Conservation (phyloP, 805 yeast species). For the Metschnikowia lunata region DNA sequence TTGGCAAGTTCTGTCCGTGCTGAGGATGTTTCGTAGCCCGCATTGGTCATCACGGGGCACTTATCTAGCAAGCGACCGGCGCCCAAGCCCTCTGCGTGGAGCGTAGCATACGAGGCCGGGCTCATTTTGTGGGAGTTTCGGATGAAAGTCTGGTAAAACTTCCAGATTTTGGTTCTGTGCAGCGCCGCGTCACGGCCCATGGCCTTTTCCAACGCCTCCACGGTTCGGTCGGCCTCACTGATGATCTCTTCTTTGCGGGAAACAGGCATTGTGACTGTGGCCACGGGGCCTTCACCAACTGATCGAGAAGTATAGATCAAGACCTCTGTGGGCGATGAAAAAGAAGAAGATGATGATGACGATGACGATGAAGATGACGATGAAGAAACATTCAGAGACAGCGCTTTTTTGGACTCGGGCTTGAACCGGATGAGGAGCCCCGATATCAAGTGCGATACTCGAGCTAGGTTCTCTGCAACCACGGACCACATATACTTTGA, state of each 20-base stretch:
- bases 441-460: conserved; percentile 30
- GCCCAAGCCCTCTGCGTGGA: conserved; percentile 17
- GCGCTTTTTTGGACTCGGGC: conserved; percentile 5
- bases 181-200: conserved; percentile 4
- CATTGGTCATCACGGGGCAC: conserved; percentile 21
- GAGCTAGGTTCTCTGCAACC: conserved; percentile 26
- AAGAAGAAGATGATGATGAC: neutral
- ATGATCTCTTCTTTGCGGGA: conserved; percentile 13
- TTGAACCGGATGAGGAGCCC: conserved; percentile 29
- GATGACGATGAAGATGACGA: neutral
- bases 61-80: conserved; percentile 13
- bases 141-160: conserved; percentile 35
- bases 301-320: neutral
- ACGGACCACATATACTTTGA: conserved; percentile 23
- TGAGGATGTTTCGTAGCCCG: conserved; percentile 24
- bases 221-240: conserved; percentile 13
- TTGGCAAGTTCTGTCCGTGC: conserved; percentile 9
- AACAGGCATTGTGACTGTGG: conserved; percentile 5
- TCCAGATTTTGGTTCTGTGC: conserved; percentile 30
- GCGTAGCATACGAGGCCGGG: conserved; percentile 28
- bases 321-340: neutral
- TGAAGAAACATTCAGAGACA: neutral
- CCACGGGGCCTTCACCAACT: neutral
- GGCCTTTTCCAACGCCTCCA: conserved; percentile 8
- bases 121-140: conserved; percentile 27